Evolutionary conservation across 2,329 filamentous ascomycete species (phyloP).

Genomic region (Cordyceps cateniannulata): DNA sequence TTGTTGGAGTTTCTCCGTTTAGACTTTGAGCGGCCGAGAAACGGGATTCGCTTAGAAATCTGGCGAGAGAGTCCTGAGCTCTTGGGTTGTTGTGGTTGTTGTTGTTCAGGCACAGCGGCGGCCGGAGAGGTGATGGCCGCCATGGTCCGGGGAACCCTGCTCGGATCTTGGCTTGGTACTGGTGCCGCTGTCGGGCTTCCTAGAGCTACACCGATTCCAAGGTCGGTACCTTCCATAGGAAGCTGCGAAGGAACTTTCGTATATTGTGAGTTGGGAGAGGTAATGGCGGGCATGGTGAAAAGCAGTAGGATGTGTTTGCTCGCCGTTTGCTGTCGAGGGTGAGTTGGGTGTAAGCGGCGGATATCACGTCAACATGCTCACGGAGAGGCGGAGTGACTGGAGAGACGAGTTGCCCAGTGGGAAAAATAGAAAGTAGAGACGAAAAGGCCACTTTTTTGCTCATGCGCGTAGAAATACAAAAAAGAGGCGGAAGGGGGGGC

Average conservation of each 20-base stretch:
- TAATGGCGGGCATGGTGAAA: background rate
- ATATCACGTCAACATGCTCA: background rate
- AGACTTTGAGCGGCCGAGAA: constrained; percentile 10
- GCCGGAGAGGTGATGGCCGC: constrained; percentile 14
- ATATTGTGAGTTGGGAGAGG: background rate
- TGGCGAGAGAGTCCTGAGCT: constrained; percentile 5
- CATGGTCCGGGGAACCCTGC: constrained; percentile 14
- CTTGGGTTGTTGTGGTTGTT: constrained; percentile 2
- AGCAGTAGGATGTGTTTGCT: background rate
- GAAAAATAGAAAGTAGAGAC: background rate
- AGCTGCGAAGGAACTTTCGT: background rate
- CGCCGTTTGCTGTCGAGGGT: background rate
- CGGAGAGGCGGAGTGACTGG: background rate
- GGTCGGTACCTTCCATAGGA: background rate
- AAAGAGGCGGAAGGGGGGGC: background rate
- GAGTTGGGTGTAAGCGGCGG: background rate
- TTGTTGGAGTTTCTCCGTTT: background rate
- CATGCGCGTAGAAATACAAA: background rate
- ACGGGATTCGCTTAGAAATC: constrained; percentile 14
- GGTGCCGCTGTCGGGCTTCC: constrained; percentile 54
- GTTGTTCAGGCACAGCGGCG: background rate
- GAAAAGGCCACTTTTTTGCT: background rate
- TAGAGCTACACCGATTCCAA: constrained; percentile 64
- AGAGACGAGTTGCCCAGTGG: background rate
- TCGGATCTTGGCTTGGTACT: constrained; percentile 21